Evolutionary conservation across 108 stramenopile genomes (phyloP).

Genomic region (Aurantiochytrium sp.): DNA sequence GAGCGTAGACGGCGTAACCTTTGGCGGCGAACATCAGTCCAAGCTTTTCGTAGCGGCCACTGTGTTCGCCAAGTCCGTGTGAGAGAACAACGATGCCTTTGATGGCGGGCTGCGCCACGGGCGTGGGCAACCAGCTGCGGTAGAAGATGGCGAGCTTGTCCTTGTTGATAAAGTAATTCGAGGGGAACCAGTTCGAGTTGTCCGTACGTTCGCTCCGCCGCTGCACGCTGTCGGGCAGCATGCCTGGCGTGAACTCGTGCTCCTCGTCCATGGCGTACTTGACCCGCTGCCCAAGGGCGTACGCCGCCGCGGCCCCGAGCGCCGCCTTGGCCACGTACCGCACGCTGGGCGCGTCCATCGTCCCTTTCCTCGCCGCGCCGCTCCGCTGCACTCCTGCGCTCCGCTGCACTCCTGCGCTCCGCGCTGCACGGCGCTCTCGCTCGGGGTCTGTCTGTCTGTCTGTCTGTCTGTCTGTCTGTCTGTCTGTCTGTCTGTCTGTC

Average conservation of each 20-base stretch:
- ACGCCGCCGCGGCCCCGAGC: background rate
- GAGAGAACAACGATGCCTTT: background rate
- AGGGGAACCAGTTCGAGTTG: background rate
- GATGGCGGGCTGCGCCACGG: background rate
- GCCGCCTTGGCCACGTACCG: background rate
- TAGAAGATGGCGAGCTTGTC: background rate
- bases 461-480: too few relatives aligned
- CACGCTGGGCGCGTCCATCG: background rate
- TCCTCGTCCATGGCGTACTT: background rate
- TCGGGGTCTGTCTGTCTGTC: too few relatives aligned
- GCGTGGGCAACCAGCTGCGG: background rate
- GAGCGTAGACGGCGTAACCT: background rate
- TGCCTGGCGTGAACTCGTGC: background rate
- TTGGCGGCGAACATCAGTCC: background rate
- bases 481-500: too few relatives aligned
- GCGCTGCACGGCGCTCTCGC: too few relatives aligned
- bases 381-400: too few relatives aligned
- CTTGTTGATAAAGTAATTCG: constrained; percentile 1
- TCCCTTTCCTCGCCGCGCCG: too few relatives aligned
- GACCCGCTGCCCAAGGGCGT: background rate
- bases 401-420: too few relatives aligned
- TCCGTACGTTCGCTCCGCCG: background rate
- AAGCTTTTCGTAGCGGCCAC: background rate
- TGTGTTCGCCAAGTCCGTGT: constrained; percentile 14
- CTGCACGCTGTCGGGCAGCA: background rate